Conservation (phyloP, 1,139 yeast genomes). For the Geotrichum phurueaensis region DNA sequence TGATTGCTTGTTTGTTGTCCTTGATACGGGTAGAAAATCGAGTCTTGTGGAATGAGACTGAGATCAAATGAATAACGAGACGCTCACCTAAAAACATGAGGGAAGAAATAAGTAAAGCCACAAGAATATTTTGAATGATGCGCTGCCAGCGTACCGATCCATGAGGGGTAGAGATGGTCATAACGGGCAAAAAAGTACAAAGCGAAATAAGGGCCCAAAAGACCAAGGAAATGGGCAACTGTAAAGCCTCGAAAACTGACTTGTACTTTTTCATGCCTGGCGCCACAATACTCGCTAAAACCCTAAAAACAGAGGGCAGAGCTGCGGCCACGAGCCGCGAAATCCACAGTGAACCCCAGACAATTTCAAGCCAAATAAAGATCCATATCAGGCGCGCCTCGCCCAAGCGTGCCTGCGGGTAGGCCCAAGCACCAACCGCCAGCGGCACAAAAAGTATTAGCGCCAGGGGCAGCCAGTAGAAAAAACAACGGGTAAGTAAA, state of each 20-base stretch:
- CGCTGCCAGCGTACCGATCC: conserved; percentile 34
- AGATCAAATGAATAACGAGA: conserved; percentile 35
- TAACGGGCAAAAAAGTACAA: conserved; percentile 36
- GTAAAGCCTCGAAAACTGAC: conserved; percentile 34
- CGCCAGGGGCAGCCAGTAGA: conserved; percentile 39
- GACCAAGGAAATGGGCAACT: conserved; percentile 32
- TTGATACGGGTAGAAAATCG: conserved; percentile 37
- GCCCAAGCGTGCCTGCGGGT: conserved; percentile 30
- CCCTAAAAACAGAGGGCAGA: conserved; percentile 29
- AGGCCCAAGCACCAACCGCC: conserved; percentile 37
- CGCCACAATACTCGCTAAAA: conserved; percentile 32
- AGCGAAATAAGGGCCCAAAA: conserved; percentile 34
- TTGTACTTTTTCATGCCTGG: conserved; percentile 34
- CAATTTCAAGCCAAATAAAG: conserved; percentile 39
- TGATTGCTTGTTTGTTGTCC: conserved; percentile 33
- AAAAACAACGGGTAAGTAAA: conserved; percentile 21
- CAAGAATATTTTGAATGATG: conserved; percentile 35
- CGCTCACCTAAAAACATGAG: conserved; percentile 36
- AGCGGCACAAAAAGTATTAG: conserved; percentile 36
- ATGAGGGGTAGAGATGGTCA: conserved; percentile 26
- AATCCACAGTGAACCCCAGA: conserved; percentile 37
- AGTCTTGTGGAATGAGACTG: conserved; percentile 38
- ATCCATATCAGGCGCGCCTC: conserved; percentile 37
- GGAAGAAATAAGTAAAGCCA: conserved; percentile 36
- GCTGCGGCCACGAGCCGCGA: conserved; percentile 33